These are phyloP conservation scores for Fusarium sp. DNA, from an alignment of 2,329 filamentous ascomycete genomes.

Conservation along the genomic window DNA sequence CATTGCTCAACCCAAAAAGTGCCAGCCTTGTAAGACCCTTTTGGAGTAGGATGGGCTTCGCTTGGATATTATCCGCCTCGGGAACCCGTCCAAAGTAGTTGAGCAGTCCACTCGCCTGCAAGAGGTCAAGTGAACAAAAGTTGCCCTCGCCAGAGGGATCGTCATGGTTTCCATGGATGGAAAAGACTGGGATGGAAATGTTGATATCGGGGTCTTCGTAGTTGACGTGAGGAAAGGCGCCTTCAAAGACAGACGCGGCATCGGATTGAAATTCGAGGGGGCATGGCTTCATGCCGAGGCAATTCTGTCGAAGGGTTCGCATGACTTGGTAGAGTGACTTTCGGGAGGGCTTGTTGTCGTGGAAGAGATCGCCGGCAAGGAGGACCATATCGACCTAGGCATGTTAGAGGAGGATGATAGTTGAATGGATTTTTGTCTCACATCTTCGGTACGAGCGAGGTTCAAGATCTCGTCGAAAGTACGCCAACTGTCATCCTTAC, in stretches of 20 bases:
- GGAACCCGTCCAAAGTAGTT: slow-evolving; percentile 97
- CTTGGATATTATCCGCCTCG: slow-evolving; percentile 93
- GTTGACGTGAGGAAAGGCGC: slow-evolving; percentile 93
- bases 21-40: slow-evolving; percentile 95
- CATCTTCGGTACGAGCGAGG: slow-evolving; percentile 86
- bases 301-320: slow-evolving; percentile 92
- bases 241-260: slow-evolving; percentile 89
- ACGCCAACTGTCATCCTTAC: slow-evolving; percentile 97
- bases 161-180: slow-evolving; percentile 98
- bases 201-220: slow-evolving; percentile 99
- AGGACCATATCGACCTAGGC: slow-evolving; percentile 91
- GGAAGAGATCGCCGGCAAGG: slow-evolving; percentile 93
- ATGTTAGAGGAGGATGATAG: neutral
- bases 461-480: slow-evolving; percentile 97
- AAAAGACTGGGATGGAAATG: slow-evolving; percentile 95
- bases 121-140: slow-evolving; percentile 87
- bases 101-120: slow-evolving; percentile 90
- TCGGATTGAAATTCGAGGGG: slow-evolving; percentile 96
- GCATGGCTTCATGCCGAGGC: slow-evolving; percentile 93
- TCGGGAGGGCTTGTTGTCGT: slow-evolving; percentile 96
- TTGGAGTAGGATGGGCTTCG: slow-evolving; percentile 92
- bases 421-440: slow-evolving; percentile 41
- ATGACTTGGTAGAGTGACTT: slow-evolving; percentile 98
- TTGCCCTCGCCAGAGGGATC: slow-evolving; percentile 97
- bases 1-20: slow-evolving; percentile 94